These are phyloP conservation scores for Setaria viridis DNA, from an alignment of 202 grass and related monocot genomes.

Conservation along the genomic window DNA sequence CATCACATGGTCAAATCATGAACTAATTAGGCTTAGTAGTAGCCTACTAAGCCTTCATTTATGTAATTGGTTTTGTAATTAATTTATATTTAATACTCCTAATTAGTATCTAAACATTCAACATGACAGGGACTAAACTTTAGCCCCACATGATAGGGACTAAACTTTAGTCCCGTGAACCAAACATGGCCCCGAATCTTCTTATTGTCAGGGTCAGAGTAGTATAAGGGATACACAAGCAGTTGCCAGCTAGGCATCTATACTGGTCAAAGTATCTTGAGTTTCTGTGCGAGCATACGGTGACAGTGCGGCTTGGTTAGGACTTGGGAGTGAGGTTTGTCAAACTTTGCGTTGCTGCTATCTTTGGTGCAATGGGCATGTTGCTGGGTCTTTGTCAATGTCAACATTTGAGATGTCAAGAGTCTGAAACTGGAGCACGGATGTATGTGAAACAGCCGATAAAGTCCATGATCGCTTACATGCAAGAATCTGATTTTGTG, in stretches of 20 bases:
- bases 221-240: not conserved
- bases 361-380: not conserved
- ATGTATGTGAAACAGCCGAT: not conserved
- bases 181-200: not conserved
- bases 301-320: not conserved
- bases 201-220: constrained; percentile 8
- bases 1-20: too few species aligned
- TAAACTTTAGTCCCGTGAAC: too few species aligned
- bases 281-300: not conserved
- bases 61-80: too few species aligned
- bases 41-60: too few species aligned
- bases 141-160: too few species aligned
- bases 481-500: not conserved
- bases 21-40: too few species aligned
- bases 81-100: too few species aligned
- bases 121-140: too few species aligned
- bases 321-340: not conserved
- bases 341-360: not conserved
- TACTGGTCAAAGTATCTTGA: constrained; percentile 1
- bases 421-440: constrained; percentile 9
- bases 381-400: not conserved
- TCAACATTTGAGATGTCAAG: not conserved
- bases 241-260: constrained; percentile 17
- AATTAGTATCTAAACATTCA: too few species aligned
- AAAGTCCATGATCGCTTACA: not conserved